Base-by-base conservation (phyloP, 1,284 basidiomycete genomes). In the Uromyces viciae-fabae region DNA sequence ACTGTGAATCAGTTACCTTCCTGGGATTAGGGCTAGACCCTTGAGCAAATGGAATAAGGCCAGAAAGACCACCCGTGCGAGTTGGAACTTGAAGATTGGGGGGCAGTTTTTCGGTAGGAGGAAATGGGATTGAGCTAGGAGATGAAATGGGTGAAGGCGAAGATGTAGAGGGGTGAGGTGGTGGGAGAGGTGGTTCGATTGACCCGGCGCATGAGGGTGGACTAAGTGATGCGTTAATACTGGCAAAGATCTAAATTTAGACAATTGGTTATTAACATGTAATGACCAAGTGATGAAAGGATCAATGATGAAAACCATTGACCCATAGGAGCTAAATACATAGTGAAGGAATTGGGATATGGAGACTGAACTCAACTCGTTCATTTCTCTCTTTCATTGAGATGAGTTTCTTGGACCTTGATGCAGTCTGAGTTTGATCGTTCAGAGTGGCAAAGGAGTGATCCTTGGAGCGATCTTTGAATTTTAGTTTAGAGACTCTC, bases 1-100 rank as follows among this genome's bases (percentile, higher is more conserved):
- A 33, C 31, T 49, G 58, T 22, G 36, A 9, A 25, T 25, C 25
- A 40, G 25, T 38, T 25, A 77, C 52, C 64, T 77, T 77, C 19
- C 75, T 28, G 22, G 75, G 75, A 58, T 64, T 77, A 15, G 75
- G 75, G 38, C 75, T 77, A 28, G 17, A 77, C 2, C 62, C 75
- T 56, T 77, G 46, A 19, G 75, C 75, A 36, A 77, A 77, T 38
- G 75, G 75, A 25, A 77, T 77, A 33, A 77, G 64, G n/a, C 75
- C 75, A 28, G 75, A 77, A 33, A 49, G 64, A 42, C 15, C 40
- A 38, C 33, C 17, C 38, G 54, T 43, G 42, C 15, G 31, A 38
- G 17, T 38, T 54, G 62, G 52, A 46, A 66, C 60, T 42, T n/a
- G 36, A 28, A 54, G 49, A 42, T 68, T 68, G n/a, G 15, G 36